Percentiles rank a stretch among this genome's conserved stretches.
Conservation (phyloP, 169 alveolate species). For the Prorocentrum cordatum region DNA sequence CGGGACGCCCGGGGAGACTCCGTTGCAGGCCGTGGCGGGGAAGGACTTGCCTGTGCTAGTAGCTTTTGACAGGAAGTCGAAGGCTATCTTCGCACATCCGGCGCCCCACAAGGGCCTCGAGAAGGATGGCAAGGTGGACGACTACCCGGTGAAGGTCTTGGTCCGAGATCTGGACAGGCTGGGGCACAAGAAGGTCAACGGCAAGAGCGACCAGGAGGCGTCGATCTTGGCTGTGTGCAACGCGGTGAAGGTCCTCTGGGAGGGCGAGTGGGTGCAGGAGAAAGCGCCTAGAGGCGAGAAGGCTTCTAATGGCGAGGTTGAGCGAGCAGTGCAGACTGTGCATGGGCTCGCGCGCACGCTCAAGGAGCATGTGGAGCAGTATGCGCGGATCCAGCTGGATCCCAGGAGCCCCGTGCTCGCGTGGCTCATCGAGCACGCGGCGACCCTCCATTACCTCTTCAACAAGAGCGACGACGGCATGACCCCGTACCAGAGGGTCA, state of each 20-base stretch:
- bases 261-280: not conserved
- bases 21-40: not conserved
- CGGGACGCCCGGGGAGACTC: not conserved
- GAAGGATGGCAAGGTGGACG: too few relatives aligned
- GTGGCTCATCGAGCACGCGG: slow-evolving; percentile 17
- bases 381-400: not conserved
- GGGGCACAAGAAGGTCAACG: not conserved
- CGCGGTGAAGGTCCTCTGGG: not conserved
- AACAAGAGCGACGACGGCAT: not conserved
- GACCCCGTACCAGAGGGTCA: not conserved
- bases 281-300: slow-evolving; percentile 3
- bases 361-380: not conserved
- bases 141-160: not conserved
- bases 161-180: not conserved
- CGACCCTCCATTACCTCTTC: not conserved
- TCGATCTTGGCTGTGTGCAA: not conserved
- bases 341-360: not conserved
- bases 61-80: not conserved
- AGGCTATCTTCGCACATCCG: not conserved
- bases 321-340: not conserved
- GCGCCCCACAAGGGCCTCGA: not conserved
- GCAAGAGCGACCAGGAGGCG: not conserved
- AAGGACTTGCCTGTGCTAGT: not conserved
- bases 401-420: not conserved
- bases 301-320: slow-evolving; percentile 11